Evolutionary conservation across 1,284 basidiomycete species (phyloP).

Genomic region (Ceratobasidium sp.): DNA sequence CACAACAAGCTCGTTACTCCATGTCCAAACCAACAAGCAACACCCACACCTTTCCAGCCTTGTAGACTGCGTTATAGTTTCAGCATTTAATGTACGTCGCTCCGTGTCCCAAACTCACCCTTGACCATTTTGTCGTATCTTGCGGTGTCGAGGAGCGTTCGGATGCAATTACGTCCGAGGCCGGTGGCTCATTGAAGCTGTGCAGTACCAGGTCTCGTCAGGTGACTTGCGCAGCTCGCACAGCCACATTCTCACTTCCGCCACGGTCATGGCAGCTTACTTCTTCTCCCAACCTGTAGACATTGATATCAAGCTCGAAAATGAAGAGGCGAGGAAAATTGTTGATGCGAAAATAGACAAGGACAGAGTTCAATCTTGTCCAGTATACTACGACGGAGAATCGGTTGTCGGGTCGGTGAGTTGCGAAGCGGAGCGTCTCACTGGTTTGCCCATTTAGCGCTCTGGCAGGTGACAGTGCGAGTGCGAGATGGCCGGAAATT

Average conservation of each 20-base stretch:
- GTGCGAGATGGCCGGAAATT: slow-evolving; percentile 96
- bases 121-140: slow-evolving; percentile 50
- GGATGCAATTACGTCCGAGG: slow-evolving; percentile 14
- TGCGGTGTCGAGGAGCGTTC: slow-evolving; percentile 27
- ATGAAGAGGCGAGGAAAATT: slow-evolving; percentile 86
- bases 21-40: slow-evolving; percentile 38
- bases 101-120: slow-evolving; percentile 45
- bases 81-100: not conserved
- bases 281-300: slow-evolving; percentile 94
- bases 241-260: slow-evolving; percentile 26
- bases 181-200: slow-evolving; percentile 32
- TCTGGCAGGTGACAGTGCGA: slow-evolving; percentile 79
- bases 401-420: slow-evolving; percentile 85
- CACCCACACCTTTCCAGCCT: slow-evolving; percentile 90
- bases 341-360: slow-evolving; percentile 62
- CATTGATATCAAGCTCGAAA: slow-evolving; percentile 87
- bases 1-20: slow-evolving; percentile 34
- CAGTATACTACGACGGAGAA: slow-evolving; percentile 97
- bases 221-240: slow-evolving; percentile 6
- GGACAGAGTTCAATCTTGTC: slow-evolving; percentile 64
- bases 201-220: not conserved
- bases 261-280: slow-evolving; percentile 77
- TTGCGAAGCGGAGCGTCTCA: slow-evolving; percentile 46
- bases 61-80: slow-evolving; percentile 75
- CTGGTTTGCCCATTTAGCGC: not conserved